These are phyloP conservation scores for Kappamyces sp. DNA, from an alignment of 192 early-diverging fungal genomes.

Conservation along the genomic window DNA sequence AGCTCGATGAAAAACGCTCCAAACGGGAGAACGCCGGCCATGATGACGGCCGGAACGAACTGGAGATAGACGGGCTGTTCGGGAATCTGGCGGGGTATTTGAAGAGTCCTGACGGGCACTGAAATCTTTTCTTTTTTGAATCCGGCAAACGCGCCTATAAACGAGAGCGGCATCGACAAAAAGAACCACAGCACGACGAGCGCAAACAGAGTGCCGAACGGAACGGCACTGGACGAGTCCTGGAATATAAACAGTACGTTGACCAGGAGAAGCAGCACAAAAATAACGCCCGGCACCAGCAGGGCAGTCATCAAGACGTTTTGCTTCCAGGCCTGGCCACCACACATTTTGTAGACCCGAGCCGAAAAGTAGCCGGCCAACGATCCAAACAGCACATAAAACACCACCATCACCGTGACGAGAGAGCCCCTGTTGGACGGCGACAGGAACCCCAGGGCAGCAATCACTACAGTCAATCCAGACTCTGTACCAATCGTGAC, in stretches of 20 bases:
- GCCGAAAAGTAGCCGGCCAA: conserved; percentile 88
- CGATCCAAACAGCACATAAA: conserved; percentile 83
- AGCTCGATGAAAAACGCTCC: conserved; percentile 63
- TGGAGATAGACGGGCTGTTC: conserved; percentile 68
- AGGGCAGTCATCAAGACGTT: conserved; percentile 78
- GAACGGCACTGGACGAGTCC: conserved; percentile 84
- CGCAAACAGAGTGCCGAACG: conserved; percentile 79
- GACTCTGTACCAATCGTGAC: conserved; percentile 43
- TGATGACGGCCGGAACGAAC: conserved; percentile 47
- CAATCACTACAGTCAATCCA: conserved; percentile 56
- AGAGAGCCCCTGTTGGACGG: conserved; percentile 80
- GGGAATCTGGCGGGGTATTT: conserved; percentile 89
- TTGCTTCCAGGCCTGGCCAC: conserved; percentile 78
- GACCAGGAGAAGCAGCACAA: conserved; percentile 60
- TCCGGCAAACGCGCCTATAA: conserved; percentile 85
- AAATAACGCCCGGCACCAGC: conserved; percentile 74
- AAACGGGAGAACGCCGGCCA: conserved; percentile 67
- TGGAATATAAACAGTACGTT: conserved; percentile 85
- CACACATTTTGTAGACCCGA: conserved; percentile 88
- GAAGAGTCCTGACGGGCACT: conserved; percentile 83
- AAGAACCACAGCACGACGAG: conserved; percentile 75
- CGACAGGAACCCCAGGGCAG: conserved; percentile 92
- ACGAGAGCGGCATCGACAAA: conserved; percentile 70
- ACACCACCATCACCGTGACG: conserved; percentile 84
- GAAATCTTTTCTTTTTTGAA: conserved; percentile 67